Evolutionary conservation across 2,329 filamentous ascomycete genomes (phyloP), one percentile per base, ranked within the genome.

Genomic region (Pseudovirgaria hyperparasitica): DNA sequence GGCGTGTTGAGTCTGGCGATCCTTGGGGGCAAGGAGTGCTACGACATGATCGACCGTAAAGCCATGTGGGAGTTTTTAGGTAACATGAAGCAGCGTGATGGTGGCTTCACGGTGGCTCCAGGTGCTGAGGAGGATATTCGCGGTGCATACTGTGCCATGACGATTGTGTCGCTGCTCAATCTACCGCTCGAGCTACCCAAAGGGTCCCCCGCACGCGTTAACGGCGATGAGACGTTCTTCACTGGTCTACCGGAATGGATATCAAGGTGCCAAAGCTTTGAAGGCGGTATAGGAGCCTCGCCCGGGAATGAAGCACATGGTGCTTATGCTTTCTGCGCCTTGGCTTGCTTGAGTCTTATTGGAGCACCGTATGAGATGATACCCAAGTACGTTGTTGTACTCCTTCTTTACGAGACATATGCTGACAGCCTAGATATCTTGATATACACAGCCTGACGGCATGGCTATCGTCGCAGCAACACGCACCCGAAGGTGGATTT

Each of bases 231-330:
- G 25, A 68, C 63, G 26, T 76, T 94, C 37, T 70, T 78, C 29
- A 75, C 76, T 33, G 70, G 73, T 16, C 69, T 96, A 16, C 76
- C 73, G 15, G 73, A 84, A 43, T 94, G 86, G 66, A 66, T 96
- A 25, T 71, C 74, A 22, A 64, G 69, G 57, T 94, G 87, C 78
- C 87, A 96, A 66, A 92, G 82, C 8, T 94, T 79, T 54, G 90
- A 98, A 60, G 90, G 90, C 37, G 90, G 90, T 25, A 85, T 98
- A 40, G 86, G 82, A 38, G 79, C 74, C 30, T 76, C 78, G 37
- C 90, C 86, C 27, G 78, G 77, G 33, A 76, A 79, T 37, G 90
- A 98, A 65, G 90, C 87, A 29, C 90, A 98, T 57, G 90, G 90
- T 34, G 90, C 84, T 37, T 98, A 96, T 59, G 82, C 87, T 15